These are phyloP conservation scores for Paraphaeosphaeria minitans DNA, from an alignment of 2,329 filamentous ascomycete species.

Conservation along the genomic window DNA sequence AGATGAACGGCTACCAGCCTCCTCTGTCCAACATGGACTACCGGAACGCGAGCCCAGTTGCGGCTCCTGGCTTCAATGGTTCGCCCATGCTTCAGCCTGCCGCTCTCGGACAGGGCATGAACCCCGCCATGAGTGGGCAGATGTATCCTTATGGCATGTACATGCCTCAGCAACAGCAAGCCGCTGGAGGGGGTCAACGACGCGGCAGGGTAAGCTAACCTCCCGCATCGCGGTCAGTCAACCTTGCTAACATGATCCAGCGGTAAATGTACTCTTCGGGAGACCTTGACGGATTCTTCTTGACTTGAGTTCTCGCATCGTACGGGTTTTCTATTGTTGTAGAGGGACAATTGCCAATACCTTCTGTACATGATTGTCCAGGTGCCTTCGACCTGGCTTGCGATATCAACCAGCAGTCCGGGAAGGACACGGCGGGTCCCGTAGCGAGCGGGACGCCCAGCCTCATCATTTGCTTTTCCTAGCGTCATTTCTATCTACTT, in stretches of 20 bases:
- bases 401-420: constrained; percentile 21
- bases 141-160: constrained; percentile 60
- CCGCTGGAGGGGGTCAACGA: constrained; percentile 56
- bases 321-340: constrained; percentile 19
- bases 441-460: constrained; percentile 12
- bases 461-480: constrained; percentile 18
- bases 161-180: constrained; percentile 51
- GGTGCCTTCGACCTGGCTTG: constrained; percentile 20
- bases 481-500: constrained; percentile 20
- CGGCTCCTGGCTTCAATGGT: constrained; percentile 47
- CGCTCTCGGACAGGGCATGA: constrained; percentile 48
- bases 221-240: constrained; percentile 25
- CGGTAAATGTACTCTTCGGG: constrained; percentile 26
- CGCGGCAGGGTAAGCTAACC: constrained; percentile 57
- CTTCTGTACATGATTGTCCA: constrained; percentile 34
- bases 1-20: constrained; percentile 49
- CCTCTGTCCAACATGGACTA: constrained; percentile 52
- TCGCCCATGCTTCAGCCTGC: constrained; percentile 57
- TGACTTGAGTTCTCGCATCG: constrained; percentile 2
- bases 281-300: not conserved
- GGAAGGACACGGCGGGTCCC: constrained; percentile 17
- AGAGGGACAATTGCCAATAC: constrained; percentile 18
- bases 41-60: constrained; percentile 49
- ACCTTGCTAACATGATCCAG: constrained; percentile 29
- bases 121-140: constrained; percentile 35